Base-by-base conservation (phyloP, 148 eudicot species). In the Arbutus unedo region DNA sequence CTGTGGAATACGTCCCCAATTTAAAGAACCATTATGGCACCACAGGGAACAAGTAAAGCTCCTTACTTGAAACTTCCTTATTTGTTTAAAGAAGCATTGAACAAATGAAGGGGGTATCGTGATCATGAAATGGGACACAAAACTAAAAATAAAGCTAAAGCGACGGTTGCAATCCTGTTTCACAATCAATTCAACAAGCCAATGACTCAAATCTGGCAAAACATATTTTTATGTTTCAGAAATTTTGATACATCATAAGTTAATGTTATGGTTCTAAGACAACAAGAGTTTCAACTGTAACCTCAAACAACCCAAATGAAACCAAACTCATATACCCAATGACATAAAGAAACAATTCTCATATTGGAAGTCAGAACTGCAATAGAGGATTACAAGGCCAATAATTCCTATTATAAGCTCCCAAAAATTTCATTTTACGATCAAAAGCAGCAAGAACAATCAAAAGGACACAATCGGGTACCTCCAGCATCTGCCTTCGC, bases 381-480 rank as follows among this genome's bases (percentile, higher is more conserved):
- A 72, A 45, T 72, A 49, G 53, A 25, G 44, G 44, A 73, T 73
- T 8, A 16, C 76, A 47, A 73, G 47, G 8, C 21, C 48, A 48
- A 43, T 4, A 74, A 19, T 49, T 21, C 18, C 16, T n/a, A 6
- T 41, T 8, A 64, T 8, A 47, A 73, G 11, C 31, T 18, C 51
- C 49, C 23, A 74, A 48, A 31, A 4, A 3, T 14, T 23, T 0
- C 41, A 64, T 67, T 19, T 8, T 18, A 3, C 67, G 41, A 86
- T 87, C 86, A 94, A 74, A 93, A 93, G 87, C 96, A 94, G 88
- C 98, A 94, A 53, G 90, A 84, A 83, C 98, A 94, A 88, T 94
- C 96, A 83, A 94, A 93, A 38, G 98, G 98, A 79, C 98, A 94
- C 3, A 88, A 81, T 41, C 80, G 82, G n/a, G 93, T 93, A 77